Evolutionary conservation across 176 grass and related monocot species (phyloP), one percentile per base, ranked within the genome.

Genomic region (Themeda triandra): DNA sequence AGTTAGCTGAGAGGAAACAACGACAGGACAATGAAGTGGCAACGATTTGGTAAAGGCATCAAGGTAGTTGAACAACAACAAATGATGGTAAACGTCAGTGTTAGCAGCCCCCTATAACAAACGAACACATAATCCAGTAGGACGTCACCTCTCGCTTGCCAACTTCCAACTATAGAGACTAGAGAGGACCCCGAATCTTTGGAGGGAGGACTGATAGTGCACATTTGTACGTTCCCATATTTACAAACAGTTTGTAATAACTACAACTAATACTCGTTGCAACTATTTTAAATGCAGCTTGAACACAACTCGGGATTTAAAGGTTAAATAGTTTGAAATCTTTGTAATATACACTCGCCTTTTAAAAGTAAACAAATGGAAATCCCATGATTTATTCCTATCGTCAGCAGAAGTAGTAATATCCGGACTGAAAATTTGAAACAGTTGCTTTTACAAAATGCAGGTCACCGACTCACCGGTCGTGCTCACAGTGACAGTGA

Each of bases 21-120:
- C 23, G 46, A 14, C 25, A 64, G 51, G 42, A 66, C 36, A 71
- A 73, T 42, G 53, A 66, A 39, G n/a, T 53, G 24, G 2, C 25
- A 54, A 25, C 5, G 29, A 74, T 56, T 31, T 66, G 28, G 13
- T 51, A 40, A 54, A 51, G 68, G 1, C 44, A 73, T 31, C 32
- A 56, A 9, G 60, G 70, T 75, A 12, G 70, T 44, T 81, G 70
- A 81, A 73, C 85, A 74, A 80, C 31, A 86, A 75, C 44, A 60
- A 62, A 45, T 23, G 19, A 29, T 58, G 14, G 36, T 13, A 60
- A 31, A 71, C 66, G 53, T 78, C 65, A 78, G 28, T 62, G 58
- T 62, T 85, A 70, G 64, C 63, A 77, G 45, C 80, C 46, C 49
- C 23, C 18, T 8, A 37, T 19, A 36, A 35, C 65, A 36, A 13